Evolutionary conservation across 495 filamentous ascomycete species (phyloP), one percentile per base, ranked within the genome.

Genomic region (Durotheca rogersii): DNA sequence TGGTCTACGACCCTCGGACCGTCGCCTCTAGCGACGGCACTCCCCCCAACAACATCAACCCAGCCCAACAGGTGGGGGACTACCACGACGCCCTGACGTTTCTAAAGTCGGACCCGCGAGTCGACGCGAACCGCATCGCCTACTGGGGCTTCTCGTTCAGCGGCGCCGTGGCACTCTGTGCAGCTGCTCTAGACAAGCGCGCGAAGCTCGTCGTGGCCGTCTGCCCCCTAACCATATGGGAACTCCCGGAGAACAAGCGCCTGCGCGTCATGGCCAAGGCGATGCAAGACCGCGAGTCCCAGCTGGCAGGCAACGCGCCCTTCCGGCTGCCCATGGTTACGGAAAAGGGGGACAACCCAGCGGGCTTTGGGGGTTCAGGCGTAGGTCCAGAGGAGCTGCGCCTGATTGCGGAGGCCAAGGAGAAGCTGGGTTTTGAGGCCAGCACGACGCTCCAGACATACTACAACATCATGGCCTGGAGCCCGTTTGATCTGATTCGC

Each of bases 101-200:
- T 72, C 7, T 29, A 25, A 2, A 52, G 20, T 3, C 60, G 51
- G 2, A 16, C 15, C 54, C 69, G 0, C 40, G 27, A 12, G 68
- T 75, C 6, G 67, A 74, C 34, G 6, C 49, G 2, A 1, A n/a
- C 0, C 67, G 74, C 5, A 56, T 78, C 3, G 19, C 17, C 0
- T 76, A 81, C 64, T 82, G 73, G 65, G 71, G 73, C 1, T 61
- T 79, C 23, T 76, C 80, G 4, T 61, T 72, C 40, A 68, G 61
- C 4, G 71, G 30, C 11, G 32, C 17, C 3, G 53, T 64, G 9
- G 45, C 40, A 23, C 30, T 37, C 25, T 5, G 1, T 18, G 48
- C 50, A 12, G 48, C 35, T 5, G 52, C 52, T 4, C 18, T 55
- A 3, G 52, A 55, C 9, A 20, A 6, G 4, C 9, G 44, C 4